These are phyloP conservation scores for Hypoxylon sp. DNA, from an alignment of 2,329 filamentous ascomycete species.

Conservation along the genomic window DNA sequence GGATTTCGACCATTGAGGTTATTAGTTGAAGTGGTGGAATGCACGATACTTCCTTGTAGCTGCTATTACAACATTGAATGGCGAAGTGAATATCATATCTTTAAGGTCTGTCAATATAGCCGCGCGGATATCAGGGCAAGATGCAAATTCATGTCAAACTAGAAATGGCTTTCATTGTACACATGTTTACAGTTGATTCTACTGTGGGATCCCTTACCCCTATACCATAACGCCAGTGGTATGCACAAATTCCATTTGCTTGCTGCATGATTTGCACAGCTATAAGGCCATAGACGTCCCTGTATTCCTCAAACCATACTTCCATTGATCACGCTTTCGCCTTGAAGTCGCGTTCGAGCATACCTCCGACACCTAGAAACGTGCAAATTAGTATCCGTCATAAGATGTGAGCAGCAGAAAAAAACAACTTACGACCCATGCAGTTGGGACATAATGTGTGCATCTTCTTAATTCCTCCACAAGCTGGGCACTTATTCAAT, in stretches of 20 bases:
- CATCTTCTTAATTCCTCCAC: conserved; percentile 88
- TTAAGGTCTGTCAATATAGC: neutral
- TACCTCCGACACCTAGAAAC: conserved; percentile 46
- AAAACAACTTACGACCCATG: conserved; percentile 76
- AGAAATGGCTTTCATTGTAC: conserved; percentile 29
- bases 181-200: conserved; percentile 26
- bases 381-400: conserved; percentile 17
- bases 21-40: neutral
- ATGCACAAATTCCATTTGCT: conserved; percentile 32
- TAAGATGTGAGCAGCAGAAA: neutral
- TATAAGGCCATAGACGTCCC: conserved; percentile 2
- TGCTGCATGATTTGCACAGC: conserved; percentile 19
- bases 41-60: neutral
- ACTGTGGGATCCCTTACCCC: conserved; percentile 24
- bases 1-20: too few species aligned
- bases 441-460: conserved; percentile 92
- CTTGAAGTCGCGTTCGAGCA: conserved; percentile 47
- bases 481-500: conserved; percentile 90
- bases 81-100: neutral
- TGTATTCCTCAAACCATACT: neutral
- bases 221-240: conserved; percentile 35
- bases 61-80: neutral
- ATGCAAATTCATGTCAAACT: neutral
- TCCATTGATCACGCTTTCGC: conserved; percentile 35
- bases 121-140: neutral